Evolutionary conservation across 192 early-diverging fungal genomes (phyloP).

Genomic region (Coemansia sp.): DNA sequence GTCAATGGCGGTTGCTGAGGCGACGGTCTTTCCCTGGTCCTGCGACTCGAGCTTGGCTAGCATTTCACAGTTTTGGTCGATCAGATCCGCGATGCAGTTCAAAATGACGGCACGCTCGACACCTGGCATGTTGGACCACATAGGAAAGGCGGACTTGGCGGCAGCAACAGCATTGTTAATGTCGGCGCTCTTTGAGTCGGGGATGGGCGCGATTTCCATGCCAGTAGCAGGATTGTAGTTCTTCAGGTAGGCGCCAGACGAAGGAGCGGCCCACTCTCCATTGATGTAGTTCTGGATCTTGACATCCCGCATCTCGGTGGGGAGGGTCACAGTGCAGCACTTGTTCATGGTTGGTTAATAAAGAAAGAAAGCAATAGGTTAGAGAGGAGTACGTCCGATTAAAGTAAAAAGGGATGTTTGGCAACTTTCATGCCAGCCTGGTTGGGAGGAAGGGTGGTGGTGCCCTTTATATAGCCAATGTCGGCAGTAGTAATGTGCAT

Average conservation of each 20-base stretch:
- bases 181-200: constrained; percentile 61
- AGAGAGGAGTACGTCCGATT: not conserved
- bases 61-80: constrained; percentile 49
- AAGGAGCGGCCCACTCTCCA: constrained; percentile 62
- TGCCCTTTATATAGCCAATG: not conserved
- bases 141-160: constrained; percentile 62
- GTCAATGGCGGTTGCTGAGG: constrained; percentile 60
- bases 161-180: constrained; percentile 68
- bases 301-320: constrained; percentile 24
- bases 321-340: constrained; percentile 10
- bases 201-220: constrained; percentile 58
- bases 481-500: not conserved
- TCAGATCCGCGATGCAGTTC: constrained; percentile 61
- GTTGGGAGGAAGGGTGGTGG: not conserved
- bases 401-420: not conserved
- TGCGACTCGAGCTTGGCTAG: constrained; percentile 63
- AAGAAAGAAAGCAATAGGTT: not conserved
- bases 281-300: constrained; percentile 70
- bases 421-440: not conserved
- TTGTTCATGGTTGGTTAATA: constrained; percentile 7
- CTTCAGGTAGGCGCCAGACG: constrained; percentile 55
- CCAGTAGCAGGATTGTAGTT: constrained; percentile 71
- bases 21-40: constrained; percentile 79
- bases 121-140: constrained; percentile 59
- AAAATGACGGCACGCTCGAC: constrained; percentile 55